Evolutionary conservation across 176 grass and related monocot species (phyloP).

Genomic region (Triticum timopheevii): DNA sequence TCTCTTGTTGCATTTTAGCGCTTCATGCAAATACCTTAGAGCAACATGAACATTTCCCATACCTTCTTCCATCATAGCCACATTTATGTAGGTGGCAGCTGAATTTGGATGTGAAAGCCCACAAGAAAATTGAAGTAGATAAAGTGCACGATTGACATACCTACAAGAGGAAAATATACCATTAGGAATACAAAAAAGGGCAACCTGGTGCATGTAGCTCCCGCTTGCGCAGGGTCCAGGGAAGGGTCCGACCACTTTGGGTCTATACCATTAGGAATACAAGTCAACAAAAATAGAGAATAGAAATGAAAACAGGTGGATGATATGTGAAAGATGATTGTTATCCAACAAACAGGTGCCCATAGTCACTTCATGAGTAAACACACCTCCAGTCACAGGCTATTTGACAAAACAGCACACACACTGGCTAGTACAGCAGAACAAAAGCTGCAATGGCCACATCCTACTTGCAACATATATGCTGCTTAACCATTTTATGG

Average conservation of each 20-base stretch:
- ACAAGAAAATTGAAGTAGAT: slow-evolving; percentile 97
- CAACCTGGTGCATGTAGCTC: too few relatives aligned
- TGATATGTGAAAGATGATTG: slow-evolving; percentile 3
- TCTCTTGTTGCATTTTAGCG: slow-evolving; percentile 97
- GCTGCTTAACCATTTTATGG: slow-evolving; percentile 13
- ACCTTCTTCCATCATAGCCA: slow-evolving; percentile 99
- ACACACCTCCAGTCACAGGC: neutral
- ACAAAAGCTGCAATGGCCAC: slow-evolving; percentile 2
- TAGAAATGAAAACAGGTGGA: slow-evolving; percentile 8
- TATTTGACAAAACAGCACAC: slow-evolving; percentile 15
- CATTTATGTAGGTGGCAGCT: slow-evolving; percentile 99
- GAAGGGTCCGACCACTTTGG: too few relatives aligned
- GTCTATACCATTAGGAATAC: slow-evolving; percentile 23
- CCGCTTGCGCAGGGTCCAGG: too few relatives aligned
- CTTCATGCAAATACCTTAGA: slow-evolving; percentile 97
- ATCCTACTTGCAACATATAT: slow-evolving; percentile 22
- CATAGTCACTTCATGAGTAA: neutral
- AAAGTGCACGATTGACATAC: slow-evolving; percentile 95
- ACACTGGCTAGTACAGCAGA: neutral
- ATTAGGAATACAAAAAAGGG: too few relatives aligned
- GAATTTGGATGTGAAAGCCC: slow-evolving; percentile 98
- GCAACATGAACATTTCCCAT: slow-evolving; percentile 99
- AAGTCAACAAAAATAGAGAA: slow-evolving; percentile 12
- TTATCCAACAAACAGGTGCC: slow-evolving; percentile 16
- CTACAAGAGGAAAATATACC: slow-evolving; percentile 56